phyloP scores from a whole-genome alignment of 129 eudicot genomes.

The Calendula officinalis region DNA sequence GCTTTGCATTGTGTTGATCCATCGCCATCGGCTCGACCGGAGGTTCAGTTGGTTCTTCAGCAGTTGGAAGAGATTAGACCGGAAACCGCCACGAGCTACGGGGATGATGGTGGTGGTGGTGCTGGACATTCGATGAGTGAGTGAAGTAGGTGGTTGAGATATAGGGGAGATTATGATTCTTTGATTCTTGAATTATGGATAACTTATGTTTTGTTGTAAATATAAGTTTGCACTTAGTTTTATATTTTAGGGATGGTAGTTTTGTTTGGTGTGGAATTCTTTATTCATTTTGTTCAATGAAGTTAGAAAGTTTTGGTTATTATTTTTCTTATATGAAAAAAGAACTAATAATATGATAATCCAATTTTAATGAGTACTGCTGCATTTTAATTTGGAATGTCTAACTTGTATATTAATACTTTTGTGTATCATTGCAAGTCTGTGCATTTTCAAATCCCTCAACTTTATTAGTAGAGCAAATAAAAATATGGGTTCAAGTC shows the following conservation, averaged over 20 bases:
- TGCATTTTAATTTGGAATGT: no score
- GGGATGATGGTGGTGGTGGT: constrained; percentile 48
- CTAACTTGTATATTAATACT: no score
- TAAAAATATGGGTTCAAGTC: no score
- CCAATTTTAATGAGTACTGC: no score
- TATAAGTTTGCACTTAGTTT: constrained; percentile 25
- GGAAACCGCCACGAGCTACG: constrained; percentile 48
- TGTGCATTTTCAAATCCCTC: no score
- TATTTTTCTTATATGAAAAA: background rate
- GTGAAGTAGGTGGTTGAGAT: constrained; percentile 14
- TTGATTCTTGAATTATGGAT: constrained; percentile 56
- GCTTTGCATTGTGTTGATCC: constrained; percentile 97
- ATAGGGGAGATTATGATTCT: constrained; percentile 43
- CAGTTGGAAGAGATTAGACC: constrained; percentile 87
- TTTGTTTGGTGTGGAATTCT: constrained; percentile 21
- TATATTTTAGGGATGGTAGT: constrained; percentile 5
- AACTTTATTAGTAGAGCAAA: no score
- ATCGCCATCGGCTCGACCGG: constrained; percentile 75
- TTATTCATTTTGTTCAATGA: constrained; percentile 39
- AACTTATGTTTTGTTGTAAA: constrained; percentile 27
- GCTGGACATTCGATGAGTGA: constrained; percentile 52
- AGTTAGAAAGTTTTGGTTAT: constrained; percentile 30
- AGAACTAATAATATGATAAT: background rate
- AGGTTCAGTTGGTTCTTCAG: constrained; percentile 65
- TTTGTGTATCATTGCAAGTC: no score